Evolutionary conservation across 2,329 filamentous ascomycete genomes (phyloP).

Genomic region (Talaromyces sp.): DNA sequence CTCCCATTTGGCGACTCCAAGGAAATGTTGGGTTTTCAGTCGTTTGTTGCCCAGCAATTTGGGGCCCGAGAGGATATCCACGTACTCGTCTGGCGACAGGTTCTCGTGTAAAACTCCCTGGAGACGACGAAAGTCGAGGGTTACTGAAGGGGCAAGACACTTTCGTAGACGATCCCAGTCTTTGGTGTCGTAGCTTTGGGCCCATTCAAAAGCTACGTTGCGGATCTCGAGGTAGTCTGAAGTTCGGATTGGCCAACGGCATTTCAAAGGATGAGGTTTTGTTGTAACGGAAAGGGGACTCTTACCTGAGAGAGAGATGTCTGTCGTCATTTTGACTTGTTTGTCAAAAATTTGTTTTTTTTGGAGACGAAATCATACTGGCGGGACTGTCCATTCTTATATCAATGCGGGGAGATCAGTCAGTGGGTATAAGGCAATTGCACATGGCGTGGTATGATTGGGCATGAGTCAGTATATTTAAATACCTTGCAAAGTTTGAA

Average conservation of each 20-base stretch:
- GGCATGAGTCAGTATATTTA: too few species aligned
- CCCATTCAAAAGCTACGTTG: not conserved
- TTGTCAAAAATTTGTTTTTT: too few species aligned
- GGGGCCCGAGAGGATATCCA: not conserved
- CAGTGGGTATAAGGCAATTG: too few species aligned
- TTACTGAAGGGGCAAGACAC: not conserved
- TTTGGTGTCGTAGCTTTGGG: not conserved
- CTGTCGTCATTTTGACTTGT: not conserved
- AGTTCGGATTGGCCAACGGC: too few species aligned
- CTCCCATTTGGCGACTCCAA: conserved; percentile 17
- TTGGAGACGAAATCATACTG: too few species aligned
- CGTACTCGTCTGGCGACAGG: conserved; percentile 6
- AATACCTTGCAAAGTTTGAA: too few species aligned
- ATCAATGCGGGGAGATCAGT: too few species aligned
- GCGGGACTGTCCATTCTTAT: too few species aligned
- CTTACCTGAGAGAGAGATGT: not conserved
- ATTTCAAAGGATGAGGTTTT: not conserved
- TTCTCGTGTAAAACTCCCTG: conserved; percentile 10
- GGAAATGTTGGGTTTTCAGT: conserved; percentile 13
- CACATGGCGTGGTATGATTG: too few species aligned
- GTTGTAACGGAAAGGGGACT: not conserved
- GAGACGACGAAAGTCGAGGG: not conserved
- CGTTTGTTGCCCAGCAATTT: conserved; percentile 11
- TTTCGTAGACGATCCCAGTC: conserved; percentile 4
- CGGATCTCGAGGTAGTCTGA: conserved; percentile 1